These are phyloP conservation scores for Oryza officinalis DNA, from an alignment of 176 grass and related monocot genomes.

Conservation along the genomic window DNA sequence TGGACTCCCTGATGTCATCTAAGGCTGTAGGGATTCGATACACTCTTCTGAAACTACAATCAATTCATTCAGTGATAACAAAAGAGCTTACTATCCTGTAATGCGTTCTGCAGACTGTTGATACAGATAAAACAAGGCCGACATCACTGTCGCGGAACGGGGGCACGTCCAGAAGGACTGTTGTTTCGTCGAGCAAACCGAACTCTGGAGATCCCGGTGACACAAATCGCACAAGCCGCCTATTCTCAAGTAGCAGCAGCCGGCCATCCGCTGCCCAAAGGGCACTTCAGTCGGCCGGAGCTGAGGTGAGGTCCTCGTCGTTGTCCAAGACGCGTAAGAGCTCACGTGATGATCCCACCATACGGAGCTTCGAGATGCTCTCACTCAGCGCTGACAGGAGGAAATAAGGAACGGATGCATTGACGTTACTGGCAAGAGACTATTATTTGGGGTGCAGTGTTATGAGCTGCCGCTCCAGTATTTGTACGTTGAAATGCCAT, in stretches of 20 bases:
- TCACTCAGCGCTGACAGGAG: conserved; percentile 54
- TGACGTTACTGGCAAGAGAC: neutral
- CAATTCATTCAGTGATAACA: conserved; percentile 6
- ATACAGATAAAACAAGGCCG: conserved; percentile 40
- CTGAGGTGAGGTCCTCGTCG: conserved; percentile 44
- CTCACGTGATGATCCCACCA: conserved; percentile 44
- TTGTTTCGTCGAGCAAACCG: conserved; percentile 55
- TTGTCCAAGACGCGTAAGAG: conserved; percentile 33
- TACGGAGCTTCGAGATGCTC: conserved; percentile 57
- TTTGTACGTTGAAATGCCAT: no score
- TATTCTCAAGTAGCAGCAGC: conserved; percentile 38
- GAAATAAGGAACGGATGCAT: conserved; percentile 36
- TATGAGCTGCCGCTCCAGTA: no score
- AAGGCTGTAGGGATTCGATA: conserved; percentile 25
- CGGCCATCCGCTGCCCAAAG: conserved; percentile 41
- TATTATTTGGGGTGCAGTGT: no score
- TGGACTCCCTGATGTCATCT: conserved; percentile 46
- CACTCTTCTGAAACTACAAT: neutral
- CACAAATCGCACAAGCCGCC: conserved; percentile 36
- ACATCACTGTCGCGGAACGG: conserved; percentile 46
- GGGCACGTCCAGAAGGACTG: conserved; percentile 46
- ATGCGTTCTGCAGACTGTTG: conserved; percentile 12
- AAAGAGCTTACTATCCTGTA: neutral
- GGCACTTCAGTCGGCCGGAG: conserved; percentile 42
- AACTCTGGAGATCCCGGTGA: conserved; percentile 41